Conservation (phyloP, 352 stramenopile genomes). For the Blastocystis sp. region DNA sequence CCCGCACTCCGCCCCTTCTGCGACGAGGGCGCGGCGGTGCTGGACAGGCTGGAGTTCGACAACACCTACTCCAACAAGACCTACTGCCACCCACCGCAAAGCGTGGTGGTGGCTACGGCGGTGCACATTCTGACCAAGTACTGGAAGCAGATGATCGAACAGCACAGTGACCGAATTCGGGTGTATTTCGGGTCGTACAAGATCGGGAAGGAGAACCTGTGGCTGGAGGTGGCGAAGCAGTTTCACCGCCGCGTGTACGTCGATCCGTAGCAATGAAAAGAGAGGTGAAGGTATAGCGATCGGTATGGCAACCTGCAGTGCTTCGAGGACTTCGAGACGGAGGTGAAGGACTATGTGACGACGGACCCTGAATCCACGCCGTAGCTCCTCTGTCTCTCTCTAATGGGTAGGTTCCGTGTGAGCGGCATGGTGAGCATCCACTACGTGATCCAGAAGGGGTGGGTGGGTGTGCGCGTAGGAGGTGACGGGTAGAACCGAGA, state of each 20-base stretch:
- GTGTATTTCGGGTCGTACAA: conserved; percentile 5
- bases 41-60: conserved; percentile 27
- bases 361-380: background rate
- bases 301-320: background rate
- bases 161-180: background rate
- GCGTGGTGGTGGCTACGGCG: conserved; percentile 5
- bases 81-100: conserved; percentile 36
- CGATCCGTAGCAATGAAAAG: background rate
- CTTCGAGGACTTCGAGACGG: conserved; percentile 22
- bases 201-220: conserved; percentile 56
- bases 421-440: background rate
- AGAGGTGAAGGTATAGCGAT: background rate
- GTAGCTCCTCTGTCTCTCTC: background rate
- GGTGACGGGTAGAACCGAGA: background rate
- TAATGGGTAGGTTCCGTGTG: conserved; percentile 22
- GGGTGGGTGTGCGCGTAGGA: background rate
- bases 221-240: conserved; percentile 26
- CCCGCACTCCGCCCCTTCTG: background rate
- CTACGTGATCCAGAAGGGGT: background rate
- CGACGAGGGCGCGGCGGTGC: no score
- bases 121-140: conserved; percentile 13
- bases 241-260: background rate
- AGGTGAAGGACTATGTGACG: conserved; percentile 2
- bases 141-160: background rate
- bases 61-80: conserved; percentile 33